Evolutionary conservation across 2,329 filamentous ascomycete genomes (phyloP).

Genomic region (Cyphellophora europaea): DNA sequence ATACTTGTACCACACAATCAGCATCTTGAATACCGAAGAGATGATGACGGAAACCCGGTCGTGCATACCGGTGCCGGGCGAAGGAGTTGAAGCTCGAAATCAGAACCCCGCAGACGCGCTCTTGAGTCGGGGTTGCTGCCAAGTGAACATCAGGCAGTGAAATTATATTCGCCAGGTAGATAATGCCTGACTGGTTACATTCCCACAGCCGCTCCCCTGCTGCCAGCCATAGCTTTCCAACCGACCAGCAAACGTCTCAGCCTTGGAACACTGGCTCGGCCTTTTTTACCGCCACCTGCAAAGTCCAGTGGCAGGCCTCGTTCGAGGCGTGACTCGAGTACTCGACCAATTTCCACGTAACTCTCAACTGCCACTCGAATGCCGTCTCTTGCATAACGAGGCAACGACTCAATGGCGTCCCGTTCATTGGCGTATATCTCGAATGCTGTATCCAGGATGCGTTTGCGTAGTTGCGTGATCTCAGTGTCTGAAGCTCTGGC

Average conservation of each 20-base stretch:
- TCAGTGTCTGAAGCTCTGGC: slow-evolving; percentile 13
- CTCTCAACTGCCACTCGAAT: slow-evolving; percentile 64
- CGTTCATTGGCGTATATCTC: slow-evolving; percentile 47
- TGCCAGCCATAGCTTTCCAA: slow-evolving; percentile 43
- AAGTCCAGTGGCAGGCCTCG: slow-evolving; percentile 15
- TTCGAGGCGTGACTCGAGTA: slow-evolving; percentile 15
- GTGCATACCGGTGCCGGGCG: too few species aligned
- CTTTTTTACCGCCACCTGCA: slow-evolving; percentile 15
- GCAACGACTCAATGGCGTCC: slow-evolving; percentile 51
- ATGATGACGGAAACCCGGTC: too few species aligned
- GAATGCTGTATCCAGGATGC: slow-evolving; percentile 53
- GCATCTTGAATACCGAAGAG: too few species aligned
- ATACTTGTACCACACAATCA: too few species aligned
- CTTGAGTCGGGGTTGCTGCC: too few species aligned
- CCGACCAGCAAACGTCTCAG: slow-evolving; percentile 45
- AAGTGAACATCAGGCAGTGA: background rate
- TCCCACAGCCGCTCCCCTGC: slow-evolving; percentile 14
- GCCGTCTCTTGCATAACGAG: slow-evolving; percentile 49
- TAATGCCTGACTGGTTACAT: too few species aligned
- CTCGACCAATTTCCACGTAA: slow-evolving; percentile 66
- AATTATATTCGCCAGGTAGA: too few species aligned
- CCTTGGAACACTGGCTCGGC: slow-evolving; percentile 35
- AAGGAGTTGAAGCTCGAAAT: too few species aligned
- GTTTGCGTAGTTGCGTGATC: slow-evolving; percentile 33
- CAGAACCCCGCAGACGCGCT: too few species aligned